Conservation (phyloP, 176 grass and related monocot species). For the Metroxylon sagu region DNA sequence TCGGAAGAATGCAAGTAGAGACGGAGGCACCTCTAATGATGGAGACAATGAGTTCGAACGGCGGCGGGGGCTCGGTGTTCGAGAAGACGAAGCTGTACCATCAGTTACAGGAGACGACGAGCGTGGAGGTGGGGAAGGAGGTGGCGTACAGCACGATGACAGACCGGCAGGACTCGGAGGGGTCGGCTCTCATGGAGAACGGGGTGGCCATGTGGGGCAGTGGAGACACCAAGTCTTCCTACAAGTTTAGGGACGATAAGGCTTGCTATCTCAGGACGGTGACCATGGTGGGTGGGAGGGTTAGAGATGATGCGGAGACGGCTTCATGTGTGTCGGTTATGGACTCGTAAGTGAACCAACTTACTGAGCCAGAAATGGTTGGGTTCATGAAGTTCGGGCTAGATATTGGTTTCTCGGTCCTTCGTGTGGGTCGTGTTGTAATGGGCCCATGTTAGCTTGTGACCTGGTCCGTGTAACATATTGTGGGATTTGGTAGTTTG, state of each 20-base stretch:
- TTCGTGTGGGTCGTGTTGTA: no score
- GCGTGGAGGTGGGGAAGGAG: not conserved
- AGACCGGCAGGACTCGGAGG: constrained; percentile 9
- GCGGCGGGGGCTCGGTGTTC: constrained; percentile 3
- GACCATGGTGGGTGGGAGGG: not conserved
- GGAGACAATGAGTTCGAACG: constrained; percentile 3
- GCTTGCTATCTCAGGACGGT: constrained; percentile 1
- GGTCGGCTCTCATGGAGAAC: constrained; percentile 1
- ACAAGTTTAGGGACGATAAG: constrained; percentile 7
- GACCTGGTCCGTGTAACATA: no score
- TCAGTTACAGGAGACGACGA: constrained; percentile 1
- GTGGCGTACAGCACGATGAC: not conserved
- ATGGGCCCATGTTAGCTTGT: no score
- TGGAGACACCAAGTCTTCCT: constrained; percentile 3
- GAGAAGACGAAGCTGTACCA: constrained; percentile 13
- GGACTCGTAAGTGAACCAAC: no score
- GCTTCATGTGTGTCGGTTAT: not conserved
- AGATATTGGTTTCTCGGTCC: no score
- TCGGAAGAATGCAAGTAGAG: not conserved
- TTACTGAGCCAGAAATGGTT: no score
- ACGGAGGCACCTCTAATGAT: constrained; percentile 8
- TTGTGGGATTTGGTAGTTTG: no score
- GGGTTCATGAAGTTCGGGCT: no score
- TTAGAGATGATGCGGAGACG: not conserved
- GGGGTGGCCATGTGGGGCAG: constrained; percentile 2